Base-by-base conservation (phyloP, 495 filamentous ascomycete species). In the Lophiotrema nucula region DNA sequence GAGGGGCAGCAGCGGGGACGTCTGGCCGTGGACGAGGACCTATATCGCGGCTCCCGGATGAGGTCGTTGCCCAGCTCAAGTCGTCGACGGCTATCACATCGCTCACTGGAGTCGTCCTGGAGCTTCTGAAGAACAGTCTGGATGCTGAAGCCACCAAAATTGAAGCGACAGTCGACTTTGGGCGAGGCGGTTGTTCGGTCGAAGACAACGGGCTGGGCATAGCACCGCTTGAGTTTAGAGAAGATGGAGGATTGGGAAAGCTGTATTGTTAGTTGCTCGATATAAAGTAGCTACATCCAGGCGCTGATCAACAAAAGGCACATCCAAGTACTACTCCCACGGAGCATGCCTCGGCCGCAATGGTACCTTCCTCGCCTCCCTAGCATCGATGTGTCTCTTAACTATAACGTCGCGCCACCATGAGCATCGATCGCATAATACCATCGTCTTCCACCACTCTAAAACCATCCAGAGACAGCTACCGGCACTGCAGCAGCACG, bases 131-230 rank as follows among this genome's bases (percentile, higher is more conserved):
- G 65, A 98, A 98, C 71, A 82, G 90, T 0, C 77, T 98, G 19
- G 93, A 98, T 74, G 89, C 92, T 18, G 72, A 76, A 19, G 85
- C 92, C 16, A 82, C 75, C 33, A 88, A 82, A 53, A 73, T 97
- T 45, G 81, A 80, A 25, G 75, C 95, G 58, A 81, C 77, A 15
- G 78, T 95, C 15, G 88, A 97, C 70, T 89, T 89, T 57, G 65
- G 69, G 27, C 84, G 88, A 15, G 92, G 92, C 12, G 81, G 82
- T 51, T 96, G 92, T 70, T 78, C 83, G 0, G 82, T 97, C 15
- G 90, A 96, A 70, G 93, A 98, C 69, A 81, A 97, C 74, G 93
- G 93, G 1, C 44, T 79, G 47, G 93, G 93, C 0, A 95, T 98
- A 48, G 69, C 72, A 12, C 86, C 88, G 2, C 56, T 65, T 12